Evolutionary conservation across 495 filamentous ascomycete genomes (phyloP).

Genomic region (Aspergillus cristatus): DNA sequence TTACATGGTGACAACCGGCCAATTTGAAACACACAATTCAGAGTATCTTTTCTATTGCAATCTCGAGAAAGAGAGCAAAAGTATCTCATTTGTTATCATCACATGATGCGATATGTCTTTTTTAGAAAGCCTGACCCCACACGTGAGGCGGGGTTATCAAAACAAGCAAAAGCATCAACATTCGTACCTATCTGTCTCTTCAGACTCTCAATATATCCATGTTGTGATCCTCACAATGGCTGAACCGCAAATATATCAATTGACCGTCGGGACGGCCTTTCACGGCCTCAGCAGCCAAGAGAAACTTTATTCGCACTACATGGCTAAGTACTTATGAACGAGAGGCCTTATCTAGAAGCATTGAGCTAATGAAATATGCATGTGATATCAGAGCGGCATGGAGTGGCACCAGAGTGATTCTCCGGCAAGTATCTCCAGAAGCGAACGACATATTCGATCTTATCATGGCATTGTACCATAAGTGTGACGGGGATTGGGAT

Average conservation of each 20-base stretch:
- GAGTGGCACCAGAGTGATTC: slow-evolving; percentile 26
- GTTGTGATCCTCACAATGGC: slow-evolving; percentile 1
- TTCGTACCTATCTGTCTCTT: not conserved
- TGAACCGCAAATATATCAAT: slow-evolving; percentile 3
- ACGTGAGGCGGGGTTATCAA: not conserved
- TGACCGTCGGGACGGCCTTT: slow-evolving; percentile 9
- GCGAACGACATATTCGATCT: slow-evolving; percentile 27
- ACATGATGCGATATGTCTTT: no score
- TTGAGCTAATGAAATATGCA: not conserved
- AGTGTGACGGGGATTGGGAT: slow-evolving; percentile 27
- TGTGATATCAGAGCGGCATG: slow-evolving; percentile 23
- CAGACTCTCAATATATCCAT: no score
- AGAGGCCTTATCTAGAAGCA: not conserved
- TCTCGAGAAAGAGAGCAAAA: no score
- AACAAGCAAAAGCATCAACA: not conserved
- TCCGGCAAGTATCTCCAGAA: slow-evolving; percentile 33
- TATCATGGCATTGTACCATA: slow-evolving; percentile 24
- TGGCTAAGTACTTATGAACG: slow-evolving; percentile 7
- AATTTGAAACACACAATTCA: no score
- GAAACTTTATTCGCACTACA: slow-evolving; percentile 21
- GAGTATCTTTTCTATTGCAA: no score
- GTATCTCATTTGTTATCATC: no score
- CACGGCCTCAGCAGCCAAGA: slow-evolving; percentile 11
- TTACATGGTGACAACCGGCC: no score
- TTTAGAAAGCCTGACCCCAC: no score